Base-by-base conservation (phyloP, 345 rosid species). In the Euphorbia lathyris region DNA sequence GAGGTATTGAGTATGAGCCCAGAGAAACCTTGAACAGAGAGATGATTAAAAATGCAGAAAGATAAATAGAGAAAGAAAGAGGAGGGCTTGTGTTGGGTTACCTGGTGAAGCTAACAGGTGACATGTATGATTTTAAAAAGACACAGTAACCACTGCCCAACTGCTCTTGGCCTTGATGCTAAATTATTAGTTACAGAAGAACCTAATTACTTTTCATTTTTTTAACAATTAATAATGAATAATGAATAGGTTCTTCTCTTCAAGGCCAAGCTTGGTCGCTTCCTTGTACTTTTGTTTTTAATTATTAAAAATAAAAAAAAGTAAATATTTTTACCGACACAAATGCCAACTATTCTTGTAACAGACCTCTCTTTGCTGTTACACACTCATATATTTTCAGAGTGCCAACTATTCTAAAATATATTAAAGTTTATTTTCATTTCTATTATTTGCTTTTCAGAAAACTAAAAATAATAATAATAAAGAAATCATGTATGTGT, bases 211-310 rank as follows among this genome's bases (percentile, higher is more conserved):
- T 53, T 38, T 69, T 65, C 64, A 72, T 32, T 47, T 73, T 12
- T 29, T 32, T 72, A 6, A 2, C 9, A 13, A n/a, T 19, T 48
- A 8, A n/a, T n/a, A n/a, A n/a, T n/a, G n/a, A n/a, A n/a, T n/a
- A 82, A 74, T 79, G 83, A 70, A 78, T 83, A 83, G 84, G 89
- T 87, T 84, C 90, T 83, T 87, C 91, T 82, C 94, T 90, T 92
- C 78, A 75, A 72, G 76, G 17, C 82, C 88, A 90, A 90, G 94
- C 85, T 80, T 86, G 69, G 72, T 84, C 78, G 67, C 78, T 86
- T 58, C 60, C 80, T 76, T 76, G 66, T 71, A 80, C 85, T 77
- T 77, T 55, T 9, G 43, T n/a, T 43, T 17, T 30, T 40, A 34
- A 34, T 34, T 34, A 34, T 34, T 40, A 40, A 40, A 45, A 45